Percentiles rank a stretch among this genome's conserved stretches.
phyloP scores from a whole-genome alignment of 2,329 filamentous ascomycete genomes.

The Epichloe scottii region DNA sequence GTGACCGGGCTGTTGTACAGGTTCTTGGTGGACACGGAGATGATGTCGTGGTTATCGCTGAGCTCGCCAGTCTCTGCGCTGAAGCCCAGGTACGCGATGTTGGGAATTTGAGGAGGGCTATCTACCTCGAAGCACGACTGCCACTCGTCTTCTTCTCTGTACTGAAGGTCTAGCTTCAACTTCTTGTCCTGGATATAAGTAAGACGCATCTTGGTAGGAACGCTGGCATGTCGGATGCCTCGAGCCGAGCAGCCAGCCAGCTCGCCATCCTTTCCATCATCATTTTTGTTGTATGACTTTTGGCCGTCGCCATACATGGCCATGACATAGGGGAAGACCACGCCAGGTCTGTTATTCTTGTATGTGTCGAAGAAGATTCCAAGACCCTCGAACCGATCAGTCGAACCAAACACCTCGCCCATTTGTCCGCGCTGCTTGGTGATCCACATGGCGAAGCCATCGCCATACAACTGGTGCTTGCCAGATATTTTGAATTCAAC shows the following conservation, averaged over 20 bases:
- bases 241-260: constrained; percentile 90
- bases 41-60: constrained; percentile 94
- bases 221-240: constrained; percentile 66
- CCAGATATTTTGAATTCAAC: constrained; percentile 92
- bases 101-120: constrained; percentile 63
- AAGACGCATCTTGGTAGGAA: constrained; percentile 75
- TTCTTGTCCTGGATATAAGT: constrained; percentile 97
- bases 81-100: constrained; percentile 63
- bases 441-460: constrained; percentile 96
- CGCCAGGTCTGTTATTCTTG: constrained; percentile 96
- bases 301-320: constrained; percentile 92
- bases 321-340: constrained; percentile 96
- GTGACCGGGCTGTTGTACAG: constrained; percentile 54
- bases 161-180: constrained; percentile 82
- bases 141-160: constrained; percentile 85
- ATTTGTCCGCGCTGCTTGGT: constrained; percentile 77
- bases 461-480: constrained; percentile 79
- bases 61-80: constrained; percentile 90
- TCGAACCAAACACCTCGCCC: constrained; percentile 78
- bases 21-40: constrained; percentile 76
- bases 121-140: constrained; percentile 72
- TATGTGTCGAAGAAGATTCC: constrained; percentile 97
- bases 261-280: constrained; percentile 88
- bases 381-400: constrained; percentile 83
- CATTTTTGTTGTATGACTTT: constrained; percentile 80